Base-by-base conservation (phyloP, 495 filamentous ascomycete species). In the Podospora didyma region DNA sequence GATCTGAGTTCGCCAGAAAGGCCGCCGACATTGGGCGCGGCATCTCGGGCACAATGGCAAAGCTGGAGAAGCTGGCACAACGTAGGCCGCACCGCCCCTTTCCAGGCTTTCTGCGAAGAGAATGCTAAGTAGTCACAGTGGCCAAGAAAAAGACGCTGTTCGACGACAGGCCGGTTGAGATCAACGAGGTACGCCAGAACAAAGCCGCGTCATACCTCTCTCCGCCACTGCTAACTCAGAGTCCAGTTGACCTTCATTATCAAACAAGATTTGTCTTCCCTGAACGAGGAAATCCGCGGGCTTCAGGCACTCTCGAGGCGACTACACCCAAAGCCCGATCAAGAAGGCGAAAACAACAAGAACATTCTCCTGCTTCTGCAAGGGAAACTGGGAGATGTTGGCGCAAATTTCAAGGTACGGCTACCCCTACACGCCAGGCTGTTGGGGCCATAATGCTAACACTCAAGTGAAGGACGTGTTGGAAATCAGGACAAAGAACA, bases 401-500 rank as follows among this genome's bases (percentile, higher is more conserved):
- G 86, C 23, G 89, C 86, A 46, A 96, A 90, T 68, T 97, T 98
- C 82, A 97, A 97, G 71, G 66, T 96, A 46, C 9, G n/a, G 24
- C 52, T 56, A 23, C 9, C 11, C n/a, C 42, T 46, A 17, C 16
- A 7, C 1, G 42, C 42, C n/a, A n/a, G n/a, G 20, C 9, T 9
- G 7, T 9, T 46, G 42, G 16, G 7, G 42, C 56, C 54, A 14
- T 3, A 9, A 7, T 28, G 12, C 17, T 20, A 37, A 37, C 16
- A 37, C 9, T 7, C 34, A n/a, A n/a, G 34, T 16, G 34, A 7
- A 60, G 64, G 93, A 97, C 61, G 93, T 97, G 0, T 80, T 97
- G 12, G 94, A 98, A 68, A 90, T 96, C 21, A 86, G 94, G 28
- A 98, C 94, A 46, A 96, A 97, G 77, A 98, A 98, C 71, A 96